Evolutionary conservation across 2,329 filamentous ascomycete species (phyloP).

Genomic region (Cladosporium austrohemisphaericum): DNA sequence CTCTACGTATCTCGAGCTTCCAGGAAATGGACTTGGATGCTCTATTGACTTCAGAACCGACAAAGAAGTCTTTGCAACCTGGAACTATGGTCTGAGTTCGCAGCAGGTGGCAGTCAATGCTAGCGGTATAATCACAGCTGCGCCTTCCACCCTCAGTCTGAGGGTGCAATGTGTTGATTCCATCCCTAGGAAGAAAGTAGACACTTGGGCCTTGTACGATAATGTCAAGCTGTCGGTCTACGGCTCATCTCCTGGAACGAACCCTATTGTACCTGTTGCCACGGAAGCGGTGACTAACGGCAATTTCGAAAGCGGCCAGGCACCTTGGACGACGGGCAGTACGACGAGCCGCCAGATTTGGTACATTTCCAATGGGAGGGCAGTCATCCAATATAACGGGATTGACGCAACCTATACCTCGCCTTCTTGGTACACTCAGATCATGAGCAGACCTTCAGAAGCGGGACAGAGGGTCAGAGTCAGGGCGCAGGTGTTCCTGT

Average conservation of each 20-base stretch:
- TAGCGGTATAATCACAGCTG: too few species aligned
- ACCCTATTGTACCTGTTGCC: not conserved
- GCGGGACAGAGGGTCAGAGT: not conserved
- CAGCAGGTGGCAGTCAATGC: too few species aligned
- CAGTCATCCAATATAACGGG: not conserved
- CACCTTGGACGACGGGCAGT: not conserved
- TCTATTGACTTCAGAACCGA: too few species aligned
- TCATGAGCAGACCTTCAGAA: not conserved
- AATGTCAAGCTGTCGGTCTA: not conserved
- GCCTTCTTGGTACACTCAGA: not conserved
- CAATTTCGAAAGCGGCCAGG: not conserved
- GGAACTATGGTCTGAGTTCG: too few species aligned
- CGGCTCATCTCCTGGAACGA: not conserved
- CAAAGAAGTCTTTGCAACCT: too few species aligned
- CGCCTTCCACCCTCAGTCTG: too few species aligned
- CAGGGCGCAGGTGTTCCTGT: not conserved
- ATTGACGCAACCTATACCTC: not conserved
- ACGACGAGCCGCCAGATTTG: not conserved
- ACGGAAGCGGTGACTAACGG: not conserved
- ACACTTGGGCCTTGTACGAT: too few species aligned
- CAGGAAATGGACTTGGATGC: too few species aligned
- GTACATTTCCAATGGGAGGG: not conserved
- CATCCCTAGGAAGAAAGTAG: too few species aligned
- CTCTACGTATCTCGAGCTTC: too few species aligned
- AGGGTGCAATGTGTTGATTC: too few species aligned